phyloP scores from a whole-genome alignment of 805 yeast species.

The Deakozyma indianensis region DNA sequence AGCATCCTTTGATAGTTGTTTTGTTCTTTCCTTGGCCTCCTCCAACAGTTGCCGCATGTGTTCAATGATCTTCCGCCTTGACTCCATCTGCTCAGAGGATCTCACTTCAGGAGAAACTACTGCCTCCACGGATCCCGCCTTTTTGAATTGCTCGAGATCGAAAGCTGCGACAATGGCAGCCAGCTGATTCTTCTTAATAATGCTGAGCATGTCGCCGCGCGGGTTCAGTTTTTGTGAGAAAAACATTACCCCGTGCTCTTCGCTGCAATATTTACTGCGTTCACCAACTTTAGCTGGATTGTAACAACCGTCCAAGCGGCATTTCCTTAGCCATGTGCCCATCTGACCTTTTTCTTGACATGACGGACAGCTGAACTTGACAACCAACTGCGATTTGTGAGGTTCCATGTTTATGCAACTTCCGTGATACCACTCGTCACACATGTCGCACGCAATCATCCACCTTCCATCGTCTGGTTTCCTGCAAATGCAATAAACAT shows the following conservation, averaged over 20 bases:
- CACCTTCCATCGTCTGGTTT: neutral
- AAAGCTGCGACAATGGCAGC: neutral
- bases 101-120: no score
- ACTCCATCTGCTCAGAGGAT: no score
- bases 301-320: neutral
- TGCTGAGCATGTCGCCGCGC: neutral
- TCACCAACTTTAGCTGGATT: neutral
- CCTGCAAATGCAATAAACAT: neutral
- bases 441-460: constrained; percentile 91
- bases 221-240: neutral
- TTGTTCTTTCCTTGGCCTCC: neutral
- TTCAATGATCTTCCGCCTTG: no score
- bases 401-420: constrained; percentile 36
- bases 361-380: neutral
- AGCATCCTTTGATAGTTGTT: neutral
- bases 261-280: neutral
- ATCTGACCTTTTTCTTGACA: neutral
- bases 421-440: constrained; percentile 93
- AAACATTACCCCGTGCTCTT: neutral
- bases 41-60: neutral
- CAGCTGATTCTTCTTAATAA: neutral
- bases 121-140: neutral
- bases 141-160: neutral
- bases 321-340: neutral
- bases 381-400: neutral